Evolutionary conservation across 164 flowering plant species (phyloP).

Genomic region (Euptelea pleiosperma): DNA sequence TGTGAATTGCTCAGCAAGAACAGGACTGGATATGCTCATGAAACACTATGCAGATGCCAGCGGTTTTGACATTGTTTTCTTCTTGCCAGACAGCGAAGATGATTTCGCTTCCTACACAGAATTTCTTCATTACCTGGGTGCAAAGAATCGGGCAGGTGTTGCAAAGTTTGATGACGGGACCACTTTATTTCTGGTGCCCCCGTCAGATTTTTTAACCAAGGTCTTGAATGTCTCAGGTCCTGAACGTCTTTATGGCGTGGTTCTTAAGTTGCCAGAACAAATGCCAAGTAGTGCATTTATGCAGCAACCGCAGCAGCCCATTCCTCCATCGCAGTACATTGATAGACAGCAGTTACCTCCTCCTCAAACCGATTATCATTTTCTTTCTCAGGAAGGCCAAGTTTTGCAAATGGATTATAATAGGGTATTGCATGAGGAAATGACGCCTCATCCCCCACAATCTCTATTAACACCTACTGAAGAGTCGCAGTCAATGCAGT

Average conservation of each 20-base stretch:
- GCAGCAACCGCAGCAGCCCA: constrained; percentile 34
- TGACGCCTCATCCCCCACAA: constrained; percentile 28
- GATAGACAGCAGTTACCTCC: constrained; percentile 43
- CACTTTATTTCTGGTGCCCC: constrained; percentile 92
- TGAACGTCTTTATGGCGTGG: constrained; percentile 92
- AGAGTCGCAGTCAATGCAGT: constrained; percentile 30
- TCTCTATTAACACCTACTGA: constrained; percentile 22
- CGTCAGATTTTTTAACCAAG: constrained; percentile 75
- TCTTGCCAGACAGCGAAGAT: constrained; percentile 93
- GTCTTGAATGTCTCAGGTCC: constrained; percentile 77
- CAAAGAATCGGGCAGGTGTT: constrained; percentile 89
- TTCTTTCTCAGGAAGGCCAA: constrained; percentile 39
- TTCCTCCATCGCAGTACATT: constrained; percentile 27
- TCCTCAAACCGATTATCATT: constrained; percentile 34
- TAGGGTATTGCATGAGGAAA: constrained; percentile 38
- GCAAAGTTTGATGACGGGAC: constrained; percentile 95
- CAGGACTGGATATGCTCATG: constrained; percentile 87
- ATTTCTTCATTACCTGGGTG: constrained; percentile 83
- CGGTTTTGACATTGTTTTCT: constrained; percentile 82
- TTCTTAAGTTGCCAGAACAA: constrained; percentile 66
- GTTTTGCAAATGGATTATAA: constrained; percentile 36
- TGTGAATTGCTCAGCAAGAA: constrained; percentile 90
- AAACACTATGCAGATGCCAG: constrained; percentile 85
- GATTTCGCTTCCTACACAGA: constrained; percentile 97
- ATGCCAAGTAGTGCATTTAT: constrained; percentile 28